These are phyloP conservation scores for Aspergillus nanangensis DNA, from an alignment of 495 filamentous ascomycete species.

Conservation along the genomic window DNA sequence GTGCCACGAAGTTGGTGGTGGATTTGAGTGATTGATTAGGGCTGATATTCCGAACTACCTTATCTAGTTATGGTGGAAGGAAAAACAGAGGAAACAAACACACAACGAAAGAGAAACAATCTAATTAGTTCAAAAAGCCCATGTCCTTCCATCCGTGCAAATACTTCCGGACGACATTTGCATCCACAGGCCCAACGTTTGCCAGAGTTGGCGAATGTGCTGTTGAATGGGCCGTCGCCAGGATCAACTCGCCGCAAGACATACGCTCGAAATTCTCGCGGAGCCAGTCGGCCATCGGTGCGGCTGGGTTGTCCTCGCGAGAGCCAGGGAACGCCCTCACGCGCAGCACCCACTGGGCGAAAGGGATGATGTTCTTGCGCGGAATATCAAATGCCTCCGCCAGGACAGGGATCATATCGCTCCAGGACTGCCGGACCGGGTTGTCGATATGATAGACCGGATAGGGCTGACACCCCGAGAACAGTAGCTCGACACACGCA, in stretches of 20 bases:
- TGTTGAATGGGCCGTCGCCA: neutral
- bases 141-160: slow-evolving; percentile 1
- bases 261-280: slow-evolving; percentile 39
- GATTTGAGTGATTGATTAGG: neutral
- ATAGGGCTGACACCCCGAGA: slow-evolving; percentile 18
- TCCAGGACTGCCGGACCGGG: slow-evolving; percentile 45
- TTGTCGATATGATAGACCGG: slow-evolving; percentile 56
- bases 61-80: too few species aligned
- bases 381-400: slow-evolving; percentile 37
- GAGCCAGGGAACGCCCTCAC: slow-evolving; percentile 26
- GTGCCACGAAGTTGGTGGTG: slow-evolving; percentile 40
- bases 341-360: slow-evolving; percentile 41
- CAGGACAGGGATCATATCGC: slow-evolving; percentile 33
- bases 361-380: slow-evolving; percentile 32
- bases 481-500: slow-evolving; percentile 32
- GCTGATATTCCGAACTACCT: too few species aligned
- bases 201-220: slow-evolving; percentile 2
- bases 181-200: slow-evolving; percentile 1
- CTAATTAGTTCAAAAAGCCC: slow-evolving; percentile 3
- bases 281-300: slow-evolving; percentile 42
- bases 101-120: too few species aligned
- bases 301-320: slow-evolving; percentile 44
- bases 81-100: too few species aligned
- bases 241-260: slow-evolving; percentile 2
- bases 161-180: slow-evolving; percentile 1